Evolutionary conservation across 2,329 filamentous ascomycete species (phyloP).

Genomic region (Colletotrichum lentis): DNA sequence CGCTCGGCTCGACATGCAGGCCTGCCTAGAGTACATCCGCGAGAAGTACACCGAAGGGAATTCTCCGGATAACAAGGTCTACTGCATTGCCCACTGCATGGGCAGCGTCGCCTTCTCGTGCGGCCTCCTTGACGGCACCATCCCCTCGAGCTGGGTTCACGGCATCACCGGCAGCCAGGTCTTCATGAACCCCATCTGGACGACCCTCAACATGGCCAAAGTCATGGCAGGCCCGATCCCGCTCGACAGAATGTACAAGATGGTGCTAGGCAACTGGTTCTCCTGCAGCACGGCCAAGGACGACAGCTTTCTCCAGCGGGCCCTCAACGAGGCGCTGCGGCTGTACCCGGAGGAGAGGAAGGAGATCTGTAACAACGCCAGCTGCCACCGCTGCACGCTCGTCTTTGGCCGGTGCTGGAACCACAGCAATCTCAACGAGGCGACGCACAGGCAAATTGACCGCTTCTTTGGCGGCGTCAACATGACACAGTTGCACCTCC

Average conservation of each 20-base stretch:
- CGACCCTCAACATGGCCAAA: conserved; percentile 64
- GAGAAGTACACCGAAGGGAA: conserved; percentile 44
- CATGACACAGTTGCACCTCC: conserved; percentile 64
- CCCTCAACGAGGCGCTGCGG: conserved; percentile 64
- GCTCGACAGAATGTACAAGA: conserved; percentile 59
- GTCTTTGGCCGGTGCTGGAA: conserved; percentile 72
- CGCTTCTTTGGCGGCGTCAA: conserved; percentile 70
- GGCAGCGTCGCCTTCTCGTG: conserved; percentile 66
- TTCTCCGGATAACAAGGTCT: conserved; percentile 53
- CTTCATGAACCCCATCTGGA: conserved; percentile 70
- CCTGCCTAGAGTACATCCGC: conserved; percentile 63
- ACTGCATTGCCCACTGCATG: conserved; percentile 70
- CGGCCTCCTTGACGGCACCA: conserved; percentile 69
- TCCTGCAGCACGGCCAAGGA: conserved; percentile 57
- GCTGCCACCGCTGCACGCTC: conserved; percentile 67
- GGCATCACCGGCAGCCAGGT: conserved; percentile 69
- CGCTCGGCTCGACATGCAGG: conserved; percentile 65
- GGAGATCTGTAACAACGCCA: conserved; percentile 69
- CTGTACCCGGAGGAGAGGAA: conserved; percentile 62
- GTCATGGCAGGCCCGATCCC: conserved; percentile 57
- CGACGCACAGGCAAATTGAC: conserved; percentile 68
- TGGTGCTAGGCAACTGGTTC: conserved; percentile 63
- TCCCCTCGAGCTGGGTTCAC: conserved; percentile 63
- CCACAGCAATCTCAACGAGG: conserved; percentile 71
- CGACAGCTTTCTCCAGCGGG: conserved; percentile 59